These are phyloP conservation scores for Teratosphaeriaceae sp. DNA, from an alignment of 2,329 filamentous ascomycete genomes.

Conservation along the genomic window DNA sequence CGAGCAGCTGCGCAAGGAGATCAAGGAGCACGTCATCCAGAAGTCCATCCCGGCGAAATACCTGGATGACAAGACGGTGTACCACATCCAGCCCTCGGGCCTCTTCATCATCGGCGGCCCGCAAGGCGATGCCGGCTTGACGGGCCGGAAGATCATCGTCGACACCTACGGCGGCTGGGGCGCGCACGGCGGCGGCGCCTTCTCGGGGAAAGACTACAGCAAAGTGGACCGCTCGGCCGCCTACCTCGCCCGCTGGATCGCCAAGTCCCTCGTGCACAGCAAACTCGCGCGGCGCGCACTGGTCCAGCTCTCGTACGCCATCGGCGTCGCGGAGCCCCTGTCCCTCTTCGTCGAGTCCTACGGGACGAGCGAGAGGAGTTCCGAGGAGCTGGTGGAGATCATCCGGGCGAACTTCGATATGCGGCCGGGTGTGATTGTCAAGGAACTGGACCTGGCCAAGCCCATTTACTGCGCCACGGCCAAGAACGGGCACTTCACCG, in stretches of 20 bases:
- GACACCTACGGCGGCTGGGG: conserved; percentile 99
- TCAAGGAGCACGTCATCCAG: conserved; percentile 96
- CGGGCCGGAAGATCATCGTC: conserved; percentile 98
- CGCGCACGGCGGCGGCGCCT: conserved; percentile 98
- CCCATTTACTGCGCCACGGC: conserved; percentile 98
- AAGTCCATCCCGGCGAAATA: conserved; percentile 87
- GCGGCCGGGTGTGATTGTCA: conserved; percentile 95
- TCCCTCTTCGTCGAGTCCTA: conserved; percentile 98
- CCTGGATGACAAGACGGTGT: conserved; percentile 87
- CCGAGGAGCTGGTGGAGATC: conserved; percentile 90
- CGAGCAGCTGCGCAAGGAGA: conserved; percentile 87
- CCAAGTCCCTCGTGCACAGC: conserved; percentile 91
- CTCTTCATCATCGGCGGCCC: conserved; percentile 99
- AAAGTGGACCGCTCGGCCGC: conserved; percentile 99
- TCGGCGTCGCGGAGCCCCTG: conserved; percentile 95
- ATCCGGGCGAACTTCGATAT: conserved; percentile 96
- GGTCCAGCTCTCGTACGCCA: conserved; percentile 98
- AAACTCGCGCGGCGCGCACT: conserved; percentile 86
- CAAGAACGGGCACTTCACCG: conserved; percentile 99
- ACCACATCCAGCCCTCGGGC: conserved; percentile 98
- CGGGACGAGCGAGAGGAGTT: conserved; percentile 83
- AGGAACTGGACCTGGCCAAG: conserved; percentile 88
- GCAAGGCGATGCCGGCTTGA: conserved; percentile 97
- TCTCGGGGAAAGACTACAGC: conserved; percentile 99
- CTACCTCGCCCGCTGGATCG: conserved; percentile 97